Percentiles rank a stretch among this genome's conserved stretches.
These are phyloP conservation scores for Hypoxylon sp. DNA, from an alignment of 2,329 filamentous ascomycete genomes.

Conservation along the genomic window DNA sequence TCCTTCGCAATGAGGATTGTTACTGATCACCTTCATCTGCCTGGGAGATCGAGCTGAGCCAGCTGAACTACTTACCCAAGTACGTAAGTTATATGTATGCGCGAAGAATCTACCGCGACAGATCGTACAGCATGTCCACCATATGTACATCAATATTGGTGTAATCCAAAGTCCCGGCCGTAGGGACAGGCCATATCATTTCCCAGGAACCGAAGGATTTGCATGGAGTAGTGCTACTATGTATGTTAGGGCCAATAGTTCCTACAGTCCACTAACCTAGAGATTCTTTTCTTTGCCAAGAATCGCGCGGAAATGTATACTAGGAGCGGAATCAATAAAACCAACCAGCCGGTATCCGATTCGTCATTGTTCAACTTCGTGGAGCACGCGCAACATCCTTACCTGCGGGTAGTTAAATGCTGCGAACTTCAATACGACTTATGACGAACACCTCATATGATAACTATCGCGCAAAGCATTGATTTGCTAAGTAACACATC, in stretches of 20 bases:
- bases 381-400: background rate
- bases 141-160: slow-evolving; percentile 26
- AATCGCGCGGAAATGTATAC: slow-evolving; percentile 11
- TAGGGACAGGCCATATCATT: background rate
- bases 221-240: background rate
- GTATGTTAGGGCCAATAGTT: slow-evolving; percentile 8
- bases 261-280: slow-evolving; percentile 12
- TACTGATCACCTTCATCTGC: slow-evolving; percentile 11
- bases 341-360: slow-evolving; percentile 9
- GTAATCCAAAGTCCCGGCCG: slow-evolving; percentile 20
- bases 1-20: slow-evolving; percentile 13
- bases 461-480: slow-evolving; percentile 8
- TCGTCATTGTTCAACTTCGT: background rate
- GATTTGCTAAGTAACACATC: background rate
- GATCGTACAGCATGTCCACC: slow-evolving; percentile 26
- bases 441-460: slow-evolving; percentile 6
- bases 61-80: slow-evolving; percentile 13
- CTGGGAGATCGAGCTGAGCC: slow-evolving; percentile 16
- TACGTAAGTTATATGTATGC: background rate
- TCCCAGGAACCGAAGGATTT: slow-evolving; percentile 5
- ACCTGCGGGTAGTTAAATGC: slow-evolving; percentile 3
- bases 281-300: slow-evolving; percentile 18
- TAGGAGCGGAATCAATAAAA: slow-evolving; percentile 1
- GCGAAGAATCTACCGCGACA: slow-evolving; percentile 7
- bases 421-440: background rate